Evolutionary conservation across 495 filamentous ascomycete genomes (phyloP).

Genomic region (Neurospora sp.): DNA sequence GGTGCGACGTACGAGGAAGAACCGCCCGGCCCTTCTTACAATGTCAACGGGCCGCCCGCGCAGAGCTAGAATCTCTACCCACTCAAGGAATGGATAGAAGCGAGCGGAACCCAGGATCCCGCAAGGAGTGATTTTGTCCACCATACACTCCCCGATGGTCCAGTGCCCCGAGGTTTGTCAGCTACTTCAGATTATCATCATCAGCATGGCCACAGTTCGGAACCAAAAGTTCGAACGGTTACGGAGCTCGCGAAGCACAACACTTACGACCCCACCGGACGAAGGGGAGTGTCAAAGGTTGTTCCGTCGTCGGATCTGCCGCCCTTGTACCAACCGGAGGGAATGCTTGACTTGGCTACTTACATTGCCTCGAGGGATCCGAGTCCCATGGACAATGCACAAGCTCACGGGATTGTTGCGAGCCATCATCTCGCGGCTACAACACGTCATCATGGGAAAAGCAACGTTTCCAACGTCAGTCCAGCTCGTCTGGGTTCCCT

Average conservation of each 20-base stretch:
- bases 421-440: neutral
- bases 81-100: slow-evolving; percentile 2
- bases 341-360: neutral
- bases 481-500: neutral
- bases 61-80: slow-evolving; percentile 10
- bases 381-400: neutral
- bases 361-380: neutral
- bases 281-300: slow-evolving; percentile 5
- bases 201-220: slow-evolving; percentile 19
- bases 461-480: slow-evolving; percentile 1
- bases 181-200: slow-evolving; percentile 1
- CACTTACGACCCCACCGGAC: neutral
- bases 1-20: neutral
- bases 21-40: neutral
- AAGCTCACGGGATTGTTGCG: neutral
- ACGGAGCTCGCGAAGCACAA: slow-evolving; percentile 3
- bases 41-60: neutral
- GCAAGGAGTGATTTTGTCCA: neutral
- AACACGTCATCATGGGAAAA: neutral
- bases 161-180: neutral
- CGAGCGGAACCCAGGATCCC: neutral
- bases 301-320: slow-evolving; percentile 1
- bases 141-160: neutral
- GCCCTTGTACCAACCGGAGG: slow-evolving; percentile 4
- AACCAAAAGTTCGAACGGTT: slow-evolving; percentile 25